These are phyloP conservation scores for Phyllosticta citriasiana DNA, from an alignment of 2,329 filamentous ascomycete genomes.

Conservation along the genomic window DNA sequence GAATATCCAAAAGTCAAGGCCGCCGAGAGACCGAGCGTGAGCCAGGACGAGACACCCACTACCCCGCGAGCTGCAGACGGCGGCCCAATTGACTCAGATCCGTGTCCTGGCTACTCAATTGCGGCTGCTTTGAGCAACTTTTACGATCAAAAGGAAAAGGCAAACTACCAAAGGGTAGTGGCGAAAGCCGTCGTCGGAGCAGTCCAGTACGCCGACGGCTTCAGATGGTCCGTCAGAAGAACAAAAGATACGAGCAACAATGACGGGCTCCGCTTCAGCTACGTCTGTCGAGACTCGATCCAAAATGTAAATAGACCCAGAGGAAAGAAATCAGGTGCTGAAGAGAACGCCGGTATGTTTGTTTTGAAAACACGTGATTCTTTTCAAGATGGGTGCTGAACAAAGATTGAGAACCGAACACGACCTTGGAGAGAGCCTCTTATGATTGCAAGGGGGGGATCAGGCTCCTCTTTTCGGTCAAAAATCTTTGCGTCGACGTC, in stretches of 20 bases:
- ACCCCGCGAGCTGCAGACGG: background rate
- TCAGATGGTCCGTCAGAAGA: constrained; percentile 24
- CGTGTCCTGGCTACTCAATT: constrained; percentile 4
- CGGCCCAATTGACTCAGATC: background rate
- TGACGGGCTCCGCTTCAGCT: constrained; percentile 24
- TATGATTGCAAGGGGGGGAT: background rate
- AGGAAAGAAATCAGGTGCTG: constrained; percentile 12
- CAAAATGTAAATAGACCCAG: constrained; percentile 22
- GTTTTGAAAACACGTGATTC: background rate
- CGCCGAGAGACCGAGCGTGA: background rate
- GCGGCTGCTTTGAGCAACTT: constrained; percentile 9
- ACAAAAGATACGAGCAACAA: constrained; percentile 20
- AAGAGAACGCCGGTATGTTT: background rate
- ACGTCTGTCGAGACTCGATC: constrained; percentile 24
- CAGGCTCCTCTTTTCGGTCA: background rate
- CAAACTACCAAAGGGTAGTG: constrained; percentile 9
- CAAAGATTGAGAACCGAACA: background rate
- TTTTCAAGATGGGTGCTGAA: background rate
- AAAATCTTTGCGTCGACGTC: background rate
- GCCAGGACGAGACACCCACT: background rate
- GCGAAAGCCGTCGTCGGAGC: constrained; percentile 18
- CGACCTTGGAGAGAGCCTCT: background rate
- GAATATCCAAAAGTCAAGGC: background rate
- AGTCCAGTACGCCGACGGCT: constrained; percentile 24
- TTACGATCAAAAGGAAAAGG: constrained; percentile 10